A percentile compares a stretch with the other conserved stretches of the same genome.
Conservation (phyloP, 805 yeast genomes). For the Pichia nanzhaoensis region DNA sequence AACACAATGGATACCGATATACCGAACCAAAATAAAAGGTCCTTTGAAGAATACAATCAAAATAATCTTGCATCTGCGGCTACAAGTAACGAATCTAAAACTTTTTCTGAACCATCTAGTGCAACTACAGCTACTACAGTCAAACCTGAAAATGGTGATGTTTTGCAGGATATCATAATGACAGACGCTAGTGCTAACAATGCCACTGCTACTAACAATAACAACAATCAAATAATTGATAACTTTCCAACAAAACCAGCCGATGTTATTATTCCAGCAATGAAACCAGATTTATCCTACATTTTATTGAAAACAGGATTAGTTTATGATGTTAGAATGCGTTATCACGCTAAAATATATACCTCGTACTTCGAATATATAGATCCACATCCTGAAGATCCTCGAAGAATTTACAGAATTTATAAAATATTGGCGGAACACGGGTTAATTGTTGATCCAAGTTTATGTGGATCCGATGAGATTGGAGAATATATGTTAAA, state of each 20-base stretch:
- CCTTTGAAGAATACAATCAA: neutral
- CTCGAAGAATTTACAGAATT: conserved; percentile 88
- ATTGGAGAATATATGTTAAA: conserved; percentile 85
- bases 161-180: conserved; percentile 4
- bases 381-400: conserved; percentile 99
- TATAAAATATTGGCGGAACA: conserved; percentile 92
- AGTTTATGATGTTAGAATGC: conserved; percentile 94
- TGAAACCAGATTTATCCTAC: conserved; percentile 62
- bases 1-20: neutral
- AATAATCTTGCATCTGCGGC: neutral
- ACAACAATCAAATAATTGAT: neutral
- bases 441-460: conserved; percentile 77
- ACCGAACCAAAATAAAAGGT: conserved; percentile 2
- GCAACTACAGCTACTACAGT: neutral
- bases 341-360: conserved; percentile 92
- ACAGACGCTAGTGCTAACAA: neutral
- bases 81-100: neutral
- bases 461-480: conserved; percentile 61
- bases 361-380: conserved; percentile 89
- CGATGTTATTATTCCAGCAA: conserved; percentile 34
- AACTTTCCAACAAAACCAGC: neutral
- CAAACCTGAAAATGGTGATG: neutral
- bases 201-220: neutral
- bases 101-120: neutral
- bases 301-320: conserved; percentile 82